Evolutionary conservation across 345 rosid species (phyloP), one percentile per base, ranked within the genome.

Genomic region (Boechera divaricarpa): DNA sequence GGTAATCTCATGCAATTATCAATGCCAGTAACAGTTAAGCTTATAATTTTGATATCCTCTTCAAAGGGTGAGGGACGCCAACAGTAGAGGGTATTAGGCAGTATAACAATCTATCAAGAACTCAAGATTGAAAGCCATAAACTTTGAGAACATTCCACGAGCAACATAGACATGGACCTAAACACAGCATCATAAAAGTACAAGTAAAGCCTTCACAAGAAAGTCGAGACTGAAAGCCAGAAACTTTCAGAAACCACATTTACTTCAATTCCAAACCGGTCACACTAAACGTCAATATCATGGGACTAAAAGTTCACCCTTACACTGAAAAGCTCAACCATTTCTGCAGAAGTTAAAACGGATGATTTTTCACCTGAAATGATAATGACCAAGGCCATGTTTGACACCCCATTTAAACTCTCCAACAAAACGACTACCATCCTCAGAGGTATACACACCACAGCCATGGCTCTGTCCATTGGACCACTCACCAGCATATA

Each of bases 321-420:
- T 68, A 84, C 70, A 54, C 76, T 4, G 0, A 77, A 77, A 73
- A 86, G 83, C 77, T 81, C 83, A 57, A 83, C 74, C 58, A 83
- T 38, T 11, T 80, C 83, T 33, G 75, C 63, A 68, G 82, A 76
- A 76, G 32, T 44, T 10, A 44, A 38, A 67, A 78, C 3, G 28
- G 73, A 58, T n/a, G 33, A 55, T 3, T 12, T 48, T 38, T 79
- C 26, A 91, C 97, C 97, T 91, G 89, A 89, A 91, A 82, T 91
- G 90, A 86, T 89, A 89, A 64, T 79, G 85, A 35, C 97, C 97
- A 67, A 89, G 87, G 15, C 97, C 97, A 77, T 91, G 97, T 83
- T 91, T 91, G 56, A 91, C 89, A 60, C 97, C 97, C 94, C 93
- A 87, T 84, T 89, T 91, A 84, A 91, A 91, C 84, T 89, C 90